Percentiles rank a stretch among this genome's conserved stretches.
Conservation (phyloP, 495 filamentous ascomycete genomes). For the Penicillium malachiteum region DNA sequence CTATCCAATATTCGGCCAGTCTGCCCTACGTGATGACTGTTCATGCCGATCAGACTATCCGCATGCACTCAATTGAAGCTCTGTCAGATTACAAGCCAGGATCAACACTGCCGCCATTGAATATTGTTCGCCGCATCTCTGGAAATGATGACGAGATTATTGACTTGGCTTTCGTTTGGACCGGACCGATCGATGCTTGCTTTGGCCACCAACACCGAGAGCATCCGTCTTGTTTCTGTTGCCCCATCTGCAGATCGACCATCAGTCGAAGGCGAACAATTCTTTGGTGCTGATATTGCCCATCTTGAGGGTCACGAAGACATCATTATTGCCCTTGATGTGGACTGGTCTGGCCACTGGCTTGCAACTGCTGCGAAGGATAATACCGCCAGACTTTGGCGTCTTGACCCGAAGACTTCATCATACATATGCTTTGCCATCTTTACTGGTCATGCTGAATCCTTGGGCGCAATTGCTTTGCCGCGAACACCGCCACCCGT, state of each 20-base stretch:
- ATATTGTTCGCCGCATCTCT: constrained; percentile 70
- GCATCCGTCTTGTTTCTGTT: constrained; percentile 79
- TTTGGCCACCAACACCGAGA: constrained; percentile 92
- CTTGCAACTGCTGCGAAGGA: constrained; percentile 95
- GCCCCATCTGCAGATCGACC: constrained; percentile 39
- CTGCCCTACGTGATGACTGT: constrained; percentile 73
- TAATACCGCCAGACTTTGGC: constrained; percentile 90
- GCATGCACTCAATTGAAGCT: constrained; percentile 62
- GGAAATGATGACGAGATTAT: constrained; percentile 98
- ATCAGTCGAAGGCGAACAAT: constrained; percentile 40
- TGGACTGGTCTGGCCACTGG: constrained; percentile 96
- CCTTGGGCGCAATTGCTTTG: constrained; percentile 86
- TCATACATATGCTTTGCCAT: constrained; percentile 76
- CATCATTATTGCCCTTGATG: constrained; percentile 91
- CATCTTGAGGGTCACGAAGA: constrained; percentile 87
- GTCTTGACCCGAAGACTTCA: constrained; percentile 71
- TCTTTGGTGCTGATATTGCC: constrained; percentile 86
- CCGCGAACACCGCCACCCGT: constrained; percentile 64
- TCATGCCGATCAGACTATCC: constrained; percentile 84
- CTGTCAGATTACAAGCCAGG: constrained; percentile 38
- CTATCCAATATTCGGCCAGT: constrained; percentile 61
- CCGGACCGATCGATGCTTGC: constrained; percentile 78
- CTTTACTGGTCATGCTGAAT: constrained; percentile 91
- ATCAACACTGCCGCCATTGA: constrained; percentile 45
- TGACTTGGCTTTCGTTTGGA: constrained; percentile 81